These are phyloP conservation scores for Gloeostereum incarnatum DNA, from an alignment of 768 basidiomycete genomes.

Conservation along the genomic window DNA sequence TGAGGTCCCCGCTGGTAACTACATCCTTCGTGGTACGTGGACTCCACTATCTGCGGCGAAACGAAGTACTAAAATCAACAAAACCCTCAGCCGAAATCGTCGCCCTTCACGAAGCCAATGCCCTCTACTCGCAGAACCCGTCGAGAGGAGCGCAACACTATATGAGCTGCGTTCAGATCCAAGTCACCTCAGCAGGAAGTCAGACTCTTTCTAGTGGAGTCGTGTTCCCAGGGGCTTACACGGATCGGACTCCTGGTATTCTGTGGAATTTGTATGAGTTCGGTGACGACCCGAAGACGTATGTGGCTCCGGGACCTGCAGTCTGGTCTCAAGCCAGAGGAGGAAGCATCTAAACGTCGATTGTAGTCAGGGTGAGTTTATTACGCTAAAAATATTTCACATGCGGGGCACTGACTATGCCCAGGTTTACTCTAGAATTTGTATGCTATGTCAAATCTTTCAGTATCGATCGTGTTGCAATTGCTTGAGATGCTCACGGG, in stretches of 20 bases:
- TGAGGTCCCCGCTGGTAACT: conserved; percentile 22
- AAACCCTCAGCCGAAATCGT: conserved; percentile 22
- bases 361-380: too few species aligned
- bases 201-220: conserved; percentile 17
- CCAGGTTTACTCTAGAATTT: too few species aligned
- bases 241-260: conserved; percentile 20
- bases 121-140: conserved; percentile 17
- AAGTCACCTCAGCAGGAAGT: conserved; percentile 22
- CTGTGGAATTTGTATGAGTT: conserved; percentile 21
- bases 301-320: conserved; percentile 20
- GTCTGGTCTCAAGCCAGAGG: conserved; percentile 22
- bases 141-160: conserved; percentile 38
- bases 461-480: too few species aligned
- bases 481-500: too few species aligned
- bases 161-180: conserved; percentile 38
- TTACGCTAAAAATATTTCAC: too few species aligned
- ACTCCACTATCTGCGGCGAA: background rate
- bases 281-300: conserved; percentile 12
- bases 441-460: too few species aligned
- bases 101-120: conserved; percentile 23
- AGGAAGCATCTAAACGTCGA: conserved; percentile 11
- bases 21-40: conserved; percentile 21
- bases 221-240: conserved; percentile 21
- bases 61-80: background rate
- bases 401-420: too few species aligned